These are phyloP conservation scores for Hemileccinum impolitum DNA, from an alignment of 768 basidiomycete species.

Conservation along the genomic window DNA sequence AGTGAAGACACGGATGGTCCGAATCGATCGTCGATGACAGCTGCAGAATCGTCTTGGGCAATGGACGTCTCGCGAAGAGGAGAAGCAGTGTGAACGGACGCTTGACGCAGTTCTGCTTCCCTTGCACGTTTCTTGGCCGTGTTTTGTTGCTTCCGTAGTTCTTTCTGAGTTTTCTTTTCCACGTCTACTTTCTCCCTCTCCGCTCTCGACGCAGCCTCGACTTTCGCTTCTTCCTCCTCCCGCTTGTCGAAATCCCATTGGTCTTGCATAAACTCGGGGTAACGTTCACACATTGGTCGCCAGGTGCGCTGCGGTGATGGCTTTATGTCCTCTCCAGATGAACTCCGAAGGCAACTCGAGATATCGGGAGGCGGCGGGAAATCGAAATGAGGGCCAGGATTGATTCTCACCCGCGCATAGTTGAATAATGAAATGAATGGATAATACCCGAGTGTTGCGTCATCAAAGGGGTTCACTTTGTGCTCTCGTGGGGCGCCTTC, in stretches of 20 bases:
- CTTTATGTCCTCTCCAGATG: constrained; percentile 31
- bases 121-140: constrained; percentile 52
- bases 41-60: constrained; percentile 27
- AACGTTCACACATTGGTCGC: constrained; percentile 82
- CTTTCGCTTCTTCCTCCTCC: constrained; percentile 68
- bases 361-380: constrained; percentile 78
- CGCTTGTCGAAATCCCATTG: constrained; percentile 73
- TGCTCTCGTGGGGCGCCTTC: constrained; percentile 68
- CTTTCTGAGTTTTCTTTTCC: constrained; percentile 40
- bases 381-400: constrained; percentile 86
- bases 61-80: constrained; percentile 28
- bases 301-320: constrained; percentile 46
- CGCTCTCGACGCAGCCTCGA: constrained; percentile 37
- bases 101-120: constrained; percentile 27
- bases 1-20: constrained; percentile 26
- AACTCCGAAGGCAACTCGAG: constrained; percentile 52
- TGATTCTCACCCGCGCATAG: constrained; percentile 77
- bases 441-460: constrained; percentile 94
- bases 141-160: constrained; percentile 48
- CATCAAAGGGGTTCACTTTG: constrained; percentile 84
- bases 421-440: constrained; percentile 94
- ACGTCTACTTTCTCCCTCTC: constrained; percentile 44
- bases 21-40: constrained; percentile 26
- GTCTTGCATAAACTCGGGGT: constrained; percentile 79
- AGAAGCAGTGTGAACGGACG: constrained; percentile 22